Percentiles rank a stretch among this genome's conserved stretches.
These are phyloP conservation scores for Camellia sinensis DNA, from an alignment of 148 eudicot species.

Conservation along the genomic window DNA sequence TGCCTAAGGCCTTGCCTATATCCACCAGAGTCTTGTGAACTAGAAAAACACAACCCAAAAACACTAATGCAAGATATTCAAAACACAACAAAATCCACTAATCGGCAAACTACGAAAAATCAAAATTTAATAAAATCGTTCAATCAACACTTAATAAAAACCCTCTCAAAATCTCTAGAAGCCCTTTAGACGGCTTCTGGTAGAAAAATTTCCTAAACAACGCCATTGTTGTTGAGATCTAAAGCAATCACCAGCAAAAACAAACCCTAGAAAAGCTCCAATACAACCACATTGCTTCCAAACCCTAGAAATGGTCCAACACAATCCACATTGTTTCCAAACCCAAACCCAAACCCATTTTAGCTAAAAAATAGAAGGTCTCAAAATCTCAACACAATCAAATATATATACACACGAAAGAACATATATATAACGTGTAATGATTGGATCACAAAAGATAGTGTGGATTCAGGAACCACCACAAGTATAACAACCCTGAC, in stretches of 20 bases:
- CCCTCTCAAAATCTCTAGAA: slow-evolving; percentile 88
- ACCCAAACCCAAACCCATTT: slow-evolving; percentile 21
- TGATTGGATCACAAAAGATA: slow-evolving; percentile 2
- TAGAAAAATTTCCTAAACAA: slow-evolving; percentile 68
- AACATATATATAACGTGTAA: neutral
- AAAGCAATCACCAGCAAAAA: slow-evolving; percentile 12
- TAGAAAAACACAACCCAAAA: neutral
- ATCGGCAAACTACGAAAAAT: neutral
- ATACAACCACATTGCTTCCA: too few species aligned
- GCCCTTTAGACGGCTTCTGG: slow-evolving; percentile 81
- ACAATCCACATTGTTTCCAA: neutral
- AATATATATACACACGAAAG: neutral
- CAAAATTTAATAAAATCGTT: neutral
- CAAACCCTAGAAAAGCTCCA: too few species aligned
- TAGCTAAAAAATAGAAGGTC: slow-evolving; percentile 19
- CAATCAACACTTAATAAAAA: slow-evolving; percentile 54
- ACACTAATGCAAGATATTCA: neutral
- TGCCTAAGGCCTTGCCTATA: too few species aligned
- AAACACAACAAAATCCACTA: neutral
- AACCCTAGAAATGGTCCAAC: slow-evolving; percentile 16
- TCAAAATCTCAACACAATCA: neutral
- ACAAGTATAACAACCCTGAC: too few species aligned
- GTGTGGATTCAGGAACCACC: slow-evolving; percentile 9
- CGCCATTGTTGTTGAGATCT: slow-evolving; percentile 45
- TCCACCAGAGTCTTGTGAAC: neutral